Percentiles rank a stretch among this genome's conserved stretches.
phyloP scores from a whole-genome alignment of 148 eudicot species.

The Diospyros kaki region DNA sequence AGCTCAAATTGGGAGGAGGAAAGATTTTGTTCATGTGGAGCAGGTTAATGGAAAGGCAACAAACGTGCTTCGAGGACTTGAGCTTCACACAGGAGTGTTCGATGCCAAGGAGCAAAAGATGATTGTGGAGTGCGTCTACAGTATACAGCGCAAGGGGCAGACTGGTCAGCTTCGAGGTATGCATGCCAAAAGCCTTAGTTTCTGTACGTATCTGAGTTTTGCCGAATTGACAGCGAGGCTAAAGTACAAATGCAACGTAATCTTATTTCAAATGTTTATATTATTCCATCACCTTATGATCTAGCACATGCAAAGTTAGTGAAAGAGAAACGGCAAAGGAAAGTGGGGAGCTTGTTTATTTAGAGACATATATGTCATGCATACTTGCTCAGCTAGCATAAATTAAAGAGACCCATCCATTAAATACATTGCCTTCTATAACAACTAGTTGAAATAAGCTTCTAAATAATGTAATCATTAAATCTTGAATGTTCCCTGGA shows the following conservation, averaged over 20 bases:
- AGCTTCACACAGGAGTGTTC: slow-evolving; percentile 82
- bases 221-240: neutral
- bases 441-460: neutral
- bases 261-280: too few relatives aligned
- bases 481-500: neutral
- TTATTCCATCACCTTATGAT: too few relatives aligned
- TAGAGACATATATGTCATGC: too few relatives aligned
- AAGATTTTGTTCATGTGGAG: slow-evolving; percentile 71
- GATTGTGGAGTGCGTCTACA: slow-evolving; percentile 63
- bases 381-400: too few relatives aligned
- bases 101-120: slow-evolving; percentile 87
- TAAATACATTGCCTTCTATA: too few relatives aligned
- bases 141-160: slow-evolving; percentile 62
- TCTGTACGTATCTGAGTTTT: neutral
- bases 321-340: too few relatives aligned
- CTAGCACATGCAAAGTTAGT: too few relatives aligned
- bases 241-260: too few relatives aligned
- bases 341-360: too few relatives aligned
- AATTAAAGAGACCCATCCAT: too few relatives aligned
- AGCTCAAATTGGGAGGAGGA: slow-evolving; percentile 56
- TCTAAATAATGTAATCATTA: neutral
- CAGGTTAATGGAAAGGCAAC: slow-evolving; percentile 58
- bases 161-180: slow-evolving; percentile 77
- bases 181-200: neutral
- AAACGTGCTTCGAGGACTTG: slow-evolving; percentile 85